Conservation (phyloP, 2,329 filamentous ascomycete genomes). For the Colletotrichum gigasporum region DNA sequence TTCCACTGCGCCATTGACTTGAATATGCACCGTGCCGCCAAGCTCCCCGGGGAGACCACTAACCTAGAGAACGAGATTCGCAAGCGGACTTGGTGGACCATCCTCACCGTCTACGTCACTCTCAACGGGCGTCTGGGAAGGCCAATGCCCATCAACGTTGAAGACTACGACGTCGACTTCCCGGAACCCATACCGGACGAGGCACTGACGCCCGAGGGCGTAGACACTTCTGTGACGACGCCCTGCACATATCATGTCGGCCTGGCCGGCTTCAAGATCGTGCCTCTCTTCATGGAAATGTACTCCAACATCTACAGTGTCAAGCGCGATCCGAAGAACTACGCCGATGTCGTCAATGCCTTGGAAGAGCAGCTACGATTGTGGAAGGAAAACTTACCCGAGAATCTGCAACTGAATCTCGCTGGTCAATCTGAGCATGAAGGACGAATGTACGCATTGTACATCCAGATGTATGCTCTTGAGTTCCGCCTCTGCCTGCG, state of each 20-base stretch:
- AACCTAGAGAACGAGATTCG: constrained; percentile 78
- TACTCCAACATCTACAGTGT: constrained; percentile 81
- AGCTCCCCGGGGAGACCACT: constrained; percentile 54
- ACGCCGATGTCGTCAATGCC: constrained; percentile 69
- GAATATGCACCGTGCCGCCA: constrained; percentile 77
- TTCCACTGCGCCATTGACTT: constrained; percentile 78
- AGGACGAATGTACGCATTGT: constrained; percentile 60
- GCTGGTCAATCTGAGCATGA: constrained; percentile 44
- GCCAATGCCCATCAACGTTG: constrained; percentile 77
- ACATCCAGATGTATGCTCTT: constrained; percentile 61
- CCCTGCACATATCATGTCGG: constrained; percentile 75
- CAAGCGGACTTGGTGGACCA: constrained; percentile 81
- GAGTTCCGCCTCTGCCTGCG: constrained; percentile 69
- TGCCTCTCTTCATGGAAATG: constrained; percentile 76
- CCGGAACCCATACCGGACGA: constrained; percentile 78
- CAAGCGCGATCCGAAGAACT: constrained; percentile 68
- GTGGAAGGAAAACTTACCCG: constrained; percentile 73
- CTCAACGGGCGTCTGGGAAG: constrained; percentile 79
- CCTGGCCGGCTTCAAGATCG: constrained; percentile 71
- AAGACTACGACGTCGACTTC: constrained; percentile 83
- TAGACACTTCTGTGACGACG: constrained; percentile 63
- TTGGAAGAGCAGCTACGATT: constrained; percentile 72
- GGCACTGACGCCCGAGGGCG: constrained; percentile 70
- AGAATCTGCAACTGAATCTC: constrained; percentile 61
- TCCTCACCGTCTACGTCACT: constrained; percentile 73